Evolutionary conservation across 2,329 filamentous ascomycete genomes (phyloP).

Genomic region (Fusarium abutilonis): DNA sequence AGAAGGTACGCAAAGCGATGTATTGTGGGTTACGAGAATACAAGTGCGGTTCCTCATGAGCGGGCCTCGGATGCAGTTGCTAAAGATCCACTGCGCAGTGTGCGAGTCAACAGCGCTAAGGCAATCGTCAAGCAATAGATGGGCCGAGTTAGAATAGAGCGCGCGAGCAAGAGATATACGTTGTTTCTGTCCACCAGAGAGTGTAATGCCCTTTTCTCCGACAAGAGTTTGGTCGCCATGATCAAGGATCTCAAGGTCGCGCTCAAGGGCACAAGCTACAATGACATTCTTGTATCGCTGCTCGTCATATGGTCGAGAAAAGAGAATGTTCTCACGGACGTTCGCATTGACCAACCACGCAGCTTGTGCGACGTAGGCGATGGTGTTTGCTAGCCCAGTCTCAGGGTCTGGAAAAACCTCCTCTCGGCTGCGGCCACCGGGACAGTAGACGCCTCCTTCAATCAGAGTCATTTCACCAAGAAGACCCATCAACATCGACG

Average conservation of each 20-base stretch:
- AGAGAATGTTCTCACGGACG: slow-evolving; percentile 95
- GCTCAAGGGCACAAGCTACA: slow-evolving; percentile 87
- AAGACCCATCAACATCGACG: slow-evolving; percentile 92
- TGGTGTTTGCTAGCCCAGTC: slow-evolving; percentile 87
- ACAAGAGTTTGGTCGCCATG: slow-evolving; percentile 92
- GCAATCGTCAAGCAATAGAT: slow-evolving; percentile 92
- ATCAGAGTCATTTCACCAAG: slow-evolving; percentile 95
- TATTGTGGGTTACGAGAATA: slow-evolving; percentile 94
- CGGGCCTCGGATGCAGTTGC: slow-evolving; percentile 87
- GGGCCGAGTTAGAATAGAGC: slow-evolving; percentile 93
- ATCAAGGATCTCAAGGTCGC: slow-evolving; percentile 91
- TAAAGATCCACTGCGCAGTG: slow-evolving; percentile 98
- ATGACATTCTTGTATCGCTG: slow-evolving; percentile 88
- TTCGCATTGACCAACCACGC: slow-evolving; percentile 97
- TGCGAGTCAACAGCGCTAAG: slow-evolving; percentile 97
- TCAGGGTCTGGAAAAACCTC: slow-evolving; percentile 83
- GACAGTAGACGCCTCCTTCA: slow-evolving; percentile 82
- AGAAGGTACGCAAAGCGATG: slow-evolving; percentile 83
- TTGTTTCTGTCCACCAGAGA: slow-evolving; percentile 97
- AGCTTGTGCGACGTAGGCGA: slow-evolving; percentile 96
- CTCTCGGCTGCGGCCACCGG: slow-evolving; percentile 85
- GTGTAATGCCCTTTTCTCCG: slow-evolving; percentile 95
- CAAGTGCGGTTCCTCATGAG: slow-evolving; percentile 91
- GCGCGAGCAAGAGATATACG: slow-evolving; percentile 96
- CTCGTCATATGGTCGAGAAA: slow-evolving; percentile 82